Evolutionary conservation across 1,284 basidiomycete genomes (phyloP).

Genomic region (Boletellus deceptivus): DNA sequence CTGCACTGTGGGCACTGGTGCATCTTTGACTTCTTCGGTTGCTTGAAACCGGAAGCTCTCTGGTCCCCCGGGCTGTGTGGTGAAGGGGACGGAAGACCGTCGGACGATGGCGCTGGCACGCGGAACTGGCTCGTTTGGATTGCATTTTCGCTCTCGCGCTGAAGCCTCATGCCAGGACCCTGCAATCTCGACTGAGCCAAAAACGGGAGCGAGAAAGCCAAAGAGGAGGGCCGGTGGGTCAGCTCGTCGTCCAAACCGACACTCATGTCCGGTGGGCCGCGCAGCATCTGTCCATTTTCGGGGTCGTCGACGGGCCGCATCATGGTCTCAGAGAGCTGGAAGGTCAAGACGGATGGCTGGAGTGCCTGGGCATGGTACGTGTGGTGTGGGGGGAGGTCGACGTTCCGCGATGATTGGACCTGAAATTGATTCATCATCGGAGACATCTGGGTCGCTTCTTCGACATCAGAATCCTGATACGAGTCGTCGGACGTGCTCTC

Average conservation of each 20-base stretch:
- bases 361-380: slow-evolving; percentile 15
- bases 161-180: slow-evolving; percentile 30
- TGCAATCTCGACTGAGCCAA: slow-evolving; percentile 14
- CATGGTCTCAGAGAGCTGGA: slow-evolving; percentile 27
- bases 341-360: slow-evolving; percentile 32
- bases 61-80: slow-evolving; percentile 15
- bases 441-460: slow-evolving; percentile 30
- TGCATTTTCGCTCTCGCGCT: slow-evolving; percentile 14
- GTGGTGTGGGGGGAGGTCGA: slow-evolving; percentile 7
- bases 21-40: slow-evolving; percentile 48
- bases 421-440: slow-evolving; percentile 36
- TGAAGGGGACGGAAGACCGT: slow-evolving; percentile 5
- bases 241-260: slow-evolving; percentile 14
- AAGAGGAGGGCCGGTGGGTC: slow-evolving; percentile 6
- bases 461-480: slow-evolving; percentile 31
- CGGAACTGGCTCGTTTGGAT: slow-evolving; percentile 13
- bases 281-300: slow-evolving; percentile 24
- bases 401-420: slow-evolving; percentile 18
- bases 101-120: slow-evolving; percentile 11
- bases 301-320: slow-evolving; percentile 30
- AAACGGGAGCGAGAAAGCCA: slow-evolving; percentile 1
- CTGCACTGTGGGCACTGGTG: slow-evolving; percentile 52
- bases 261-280: slow-evolving; percentile 16
- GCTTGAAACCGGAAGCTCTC: slow-evolving; percentile 9
- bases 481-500: slow-evolving; percentile 36